A percentile compares a stretch with the other conserved stretches of the same genome.
Evolutionary conservation across 192 early-diverging fungal species (phyloP).

Genomic region (Piromyces finnis): DNA sequence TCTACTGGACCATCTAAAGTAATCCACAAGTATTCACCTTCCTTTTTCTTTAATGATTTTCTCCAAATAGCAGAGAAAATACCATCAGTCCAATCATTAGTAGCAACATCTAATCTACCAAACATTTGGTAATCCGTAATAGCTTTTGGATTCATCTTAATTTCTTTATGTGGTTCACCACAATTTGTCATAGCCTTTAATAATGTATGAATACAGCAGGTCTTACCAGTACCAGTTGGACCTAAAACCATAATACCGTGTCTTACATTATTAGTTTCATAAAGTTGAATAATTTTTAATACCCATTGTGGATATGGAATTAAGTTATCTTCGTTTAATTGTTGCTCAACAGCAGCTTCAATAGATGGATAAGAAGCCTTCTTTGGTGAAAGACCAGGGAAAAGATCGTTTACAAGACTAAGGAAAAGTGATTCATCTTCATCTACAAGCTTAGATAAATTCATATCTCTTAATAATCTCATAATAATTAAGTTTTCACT

Average conservation of each 20-base stretch:
- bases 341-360: conserved; percentile 38
- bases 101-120: conserved; percentile 40
- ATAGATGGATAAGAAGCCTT: conserved; percentile 33
- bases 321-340: conserved; percentile 30
- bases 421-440: conserved; percentile 44
- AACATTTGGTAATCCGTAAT: conserved; percentile 53
- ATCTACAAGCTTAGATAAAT: conserved; percentile 45
- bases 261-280: conserved; percentile 36
- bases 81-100: conserved; percentile 51
- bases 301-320: conserved; percentile 47
- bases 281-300: conserved; percentile 42
- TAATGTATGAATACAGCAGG: conserved; percentile 35
- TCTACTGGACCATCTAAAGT: conserved; percentile 44
- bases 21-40: conserved; percentile 40
- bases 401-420: conserved; percentile 37
- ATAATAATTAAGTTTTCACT: conserved; percentile 42
- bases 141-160: conserved; percentile 48
- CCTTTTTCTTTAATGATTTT: conserved; percentile 34
- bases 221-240: conserved; percentile 45
- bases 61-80: conserved; percentile 47
- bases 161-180: conserved; percentile 44
- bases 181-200: conserved; percentile 40
- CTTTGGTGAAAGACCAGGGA: conserved; percentile 37
- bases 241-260: conserved; percentile 49
- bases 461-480: conserved; percentile 47